phyloP scores from a whole-genome alignment of 2,329 filamentous ascomycete genomes.

The Paramyrothecium roridum region DNA sequence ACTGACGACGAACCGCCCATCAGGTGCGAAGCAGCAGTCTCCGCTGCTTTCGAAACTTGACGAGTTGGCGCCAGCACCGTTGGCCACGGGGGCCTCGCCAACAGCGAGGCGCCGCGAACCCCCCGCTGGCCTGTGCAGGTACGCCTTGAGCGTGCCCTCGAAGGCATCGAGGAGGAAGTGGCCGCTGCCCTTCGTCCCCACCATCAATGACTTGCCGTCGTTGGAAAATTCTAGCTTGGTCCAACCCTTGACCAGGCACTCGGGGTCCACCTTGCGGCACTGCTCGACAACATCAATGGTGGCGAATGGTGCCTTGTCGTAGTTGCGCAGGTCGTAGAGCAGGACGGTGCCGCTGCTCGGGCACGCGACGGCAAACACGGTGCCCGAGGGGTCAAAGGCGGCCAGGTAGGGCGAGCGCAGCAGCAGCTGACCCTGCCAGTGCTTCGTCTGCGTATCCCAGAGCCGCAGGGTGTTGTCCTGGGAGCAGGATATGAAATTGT shows the following conservation, averaged over 20 bases:
- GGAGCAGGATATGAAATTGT: constrained; percentile 89
- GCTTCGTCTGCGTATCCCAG: constrained; percentile 82
- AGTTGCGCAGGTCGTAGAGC: constrained; percentile 91
- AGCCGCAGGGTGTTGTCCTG: constrained; percentile 87
- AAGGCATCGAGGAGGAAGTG: constrained; percentile 96
- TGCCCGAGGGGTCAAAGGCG: constrained; percentile 88
- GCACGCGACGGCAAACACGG: constrained; percentile 85
- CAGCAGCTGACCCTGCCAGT: constrained; percentile 76
- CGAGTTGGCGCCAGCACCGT: constrained; percentile 30
- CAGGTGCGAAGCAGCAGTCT: constrained; percentile 85
- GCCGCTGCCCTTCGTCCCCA: constrained; percentile 79
- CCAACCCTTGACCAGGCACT: constrained; percentile 70
- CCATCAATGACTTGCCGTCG: constrained; percentile 81
- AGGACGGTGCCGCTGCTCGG: constrained; percentile 76
- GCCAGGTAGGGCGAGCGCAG: constrained; percentile 78
- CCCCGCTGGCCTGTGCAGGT: constrained; percentile 58
- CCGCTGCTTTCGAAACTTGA: constrained; percentile 56
- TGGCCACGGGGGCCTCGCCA: constrained; percentile 43
- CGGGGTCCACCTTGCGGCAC: constrained; percentile 43
- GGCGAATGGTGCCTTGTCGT: constrained; percentile 85
- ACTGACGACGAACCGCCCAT: constrained; percentile 84
- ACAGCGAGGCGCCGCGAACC: constrained; percentile 49
- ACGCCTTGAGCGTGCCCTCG: constrained; percentile 74
- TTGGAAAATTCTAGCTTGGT: constrained; percentile 94
- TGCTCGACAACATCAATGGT: constrained; percentile 75